Base-by-base conservation (phyloP, 768 basidiomycete genomes). In the Leucocoprinus sp. region DNA sequence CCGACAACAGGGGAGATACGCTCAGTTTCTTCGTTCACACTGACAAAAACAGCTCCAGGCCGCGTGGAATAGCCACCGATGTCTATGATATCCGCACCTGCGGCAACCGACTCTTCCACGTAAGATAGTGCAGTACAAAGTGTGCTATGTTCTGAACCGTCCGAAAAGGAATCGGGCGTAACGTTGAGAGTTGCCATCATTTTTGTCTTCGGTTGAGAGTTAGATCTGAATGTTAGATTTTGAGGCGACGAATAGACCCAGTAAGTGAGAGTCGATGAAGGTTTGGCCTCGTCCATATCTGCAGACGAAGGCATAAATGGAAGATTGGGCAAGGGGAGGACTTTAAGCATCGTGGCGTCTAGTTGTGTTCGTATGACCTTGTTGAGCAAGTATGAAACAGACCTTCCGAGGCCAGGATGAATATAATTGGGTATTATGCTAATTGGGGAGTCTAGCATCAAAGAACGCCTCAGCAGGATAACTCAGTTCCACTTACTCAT, bases 91-190 rank as follows among this genome's bases (percentile, higher is more conserved):
- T 79, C 71, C 0, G 86, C 83, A 1, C 84, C 84, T 0, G 67
- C 67, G 0, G 60, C 50, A 2, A 80, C 66, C 0, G 89, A 71
- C 3, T 64, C 41, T 3, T 57, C 50, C 0, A 71, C 67, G 50
- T 83, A 85, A 2, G 57, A 54, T 12, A 91, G 55, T 0, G 84
- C 86, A 8, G 69, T 59, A 0, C 71, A 52, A 8, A 81, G 52
- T 0, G 70, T 71, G 50, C 73, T 68, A 59, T 84, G 69, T 15
- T 62, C 57, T 0, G 80, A 72, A 8, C 92, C 92, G 51, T 97
- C 93, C 0, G 93, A 97, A 65, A 97, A 97, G 0, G 93, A 96
- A 63, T 99, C 95, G 2, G 95, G 93, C 0, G 95, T 97, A 5
- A 75, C 75, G 58, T 98, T 97, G 46, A 99, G 74, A 1, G 89